Base-by-base conservation (phyloP, 1,284 basidiomycete genomes). In the Lignosus rhinocerotis region DNA sequence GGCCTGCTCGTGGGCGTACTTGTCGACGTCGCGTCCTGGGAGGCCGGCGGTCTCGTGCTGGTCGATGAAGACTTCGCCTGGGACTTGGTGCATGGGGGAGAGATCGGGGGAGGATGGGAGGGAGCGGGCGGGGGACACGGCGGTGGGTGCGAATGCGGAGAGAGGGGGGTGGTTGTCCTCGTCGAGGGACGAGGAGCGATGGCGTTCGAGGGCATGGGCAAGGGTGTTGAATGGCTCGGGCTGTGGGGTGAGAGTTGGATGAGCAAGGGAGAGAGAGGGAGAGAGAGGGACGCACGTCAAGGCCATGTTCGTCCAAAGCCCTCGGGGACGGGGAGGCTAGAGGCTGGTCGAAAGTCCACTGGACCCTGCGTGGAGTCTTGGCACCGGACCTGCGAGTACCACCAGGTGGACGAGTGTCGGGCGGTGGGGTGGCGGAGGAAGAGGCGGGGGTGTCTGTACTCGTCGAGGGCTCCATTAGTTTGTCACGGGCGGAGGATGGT, bases 151-250 rank as follows among this genome's bases (percentile, higher is more conserved):
- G 50, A 41, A 36, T 50, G 56, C 2, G 50, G 34, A n/a, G 10
- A 58, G 41, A 14, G 56, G 51, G 6, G 31, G n/a, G 21, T 32
- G 19, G 36, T 11, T 51, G 31, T 39, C 46, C 47, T 51, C 32
- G 55, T 59, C 56, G 21, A 57, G 42, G 6, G 73, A 68, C 49
- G 63, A 55, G 17, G 69, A 66, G 55, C 64, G 66, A 55, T 80
- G 77, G 32, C 67, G 72, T 58, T 79, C 77, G 31, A 81, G 70
- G 3, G 78, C 79, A 52, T 69, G 66, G 9, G 74, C 78, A 16
- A 87, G 76, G 8, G 72, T 78, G 56, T 79, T 73, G 53, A 86
- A 85, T 2, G 81, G 77, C 45, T 73, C 67, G 3, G 80, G 78
- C 85, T 87, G 59, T 14, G 56, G 31, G 39, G n/a, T 36, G 55